Base-by-base conservation (phyloP, 2,329 filamentous ascomycete species). In the Botryotinia globosa region DNA sequence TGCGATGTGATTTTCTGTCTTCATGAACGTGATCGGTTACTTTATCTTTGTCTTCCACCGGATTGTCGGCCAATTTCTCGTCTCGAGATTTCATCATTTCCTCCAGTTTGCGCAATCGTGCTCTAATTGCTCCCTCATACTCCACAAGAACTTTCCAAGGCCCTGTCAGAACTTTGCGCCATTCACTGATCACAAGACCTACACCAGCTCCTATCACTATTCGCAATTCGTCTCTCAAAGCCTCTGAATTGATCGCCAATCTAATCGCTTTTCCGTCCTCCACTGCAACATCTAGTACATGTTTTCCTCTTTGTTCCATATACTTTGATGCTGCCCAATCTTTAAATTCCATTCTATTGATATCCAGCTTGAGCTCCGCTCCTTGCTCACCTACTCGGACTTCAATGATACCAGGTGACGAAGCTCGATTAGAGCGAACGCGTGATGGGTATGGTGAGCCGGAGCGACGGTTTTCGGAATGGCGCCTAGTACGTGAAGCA, bases 401-500 rank as follows among this genome's bases (percentile, higher is more conserved):
- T 42, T 71, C 69, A 14, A 71, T n/a, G 6, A 71, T 59, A 25
- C 37, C 51, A 32, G 51, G 42, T 2, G 66, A 69, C 5, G n/a
- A 61, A 4, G 51, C 37, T 44, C 66, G 20, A 1, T 42, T 37
- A 1, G 37, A 29, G 5, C 5, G 22, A 54, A 20, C 25, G 0
- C 45, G 64, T 14, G 64, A 29, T 54, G 32, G 64, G 22, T 18
- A 25, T 39, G 20, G 25, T 10, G 29, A 29, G 25, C 6, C 20
- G 9, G 16, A 37, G 8, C 7, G 22, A 22, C 14, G 25, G 4
- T 54, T 34, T 5, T 8, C 14, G 9, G 25, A 9, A 7, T 39
- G 29, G 0, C 25, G 25, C 22, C 25, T 66, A 3, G 45, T 29
- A 48, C 79, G 73, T 75, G 93, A 80, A 58, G 86, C 83, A 75